Percentiles rank a stretch among this genome's conserved stretches.
Evolutionary conservation across 352 stramenopile species (phyloP).

Genomic region (Pythium angustatum): DNA sequence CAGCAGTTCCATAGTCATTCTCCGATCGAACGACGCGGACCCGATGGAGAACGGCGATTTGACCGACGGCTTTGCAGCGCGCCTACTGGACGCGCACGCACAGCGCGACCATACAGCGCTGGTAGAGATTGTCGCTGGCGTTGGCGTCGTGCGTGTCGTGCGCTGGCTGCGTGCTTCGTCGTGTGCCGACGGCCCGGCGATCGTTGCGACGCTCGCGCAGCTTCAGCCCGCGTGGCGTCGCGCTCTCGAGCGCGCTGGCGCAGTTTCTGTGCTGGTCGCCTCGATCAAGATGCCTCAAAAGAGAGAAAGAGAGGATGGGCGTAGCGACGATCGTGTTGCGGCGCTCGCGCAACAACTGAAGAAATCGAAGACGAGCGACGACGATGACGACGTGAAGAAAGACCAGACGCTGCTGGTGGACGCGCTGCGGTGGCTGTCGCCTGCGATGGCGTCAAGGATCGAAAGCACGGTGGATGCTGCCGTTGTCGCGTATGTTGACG

Average conservation of each 20-base stretch:
- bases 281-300: neutral
- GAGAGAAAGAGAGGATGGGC: neutral
- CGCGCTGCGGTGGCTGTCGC: neutral
- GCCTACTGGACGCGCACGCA: neutral
- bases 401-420: neutral
- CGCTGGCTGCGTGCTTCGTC: neutral
- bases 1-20: no score
- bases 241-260: neutral
- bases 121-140: neutral
- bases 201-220: neutral
- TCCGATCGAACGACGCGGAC: no score
- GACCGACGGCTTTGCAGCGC: conserved; percentile 5
- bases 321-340: neutral
- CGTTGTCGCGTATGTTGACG: neutral
- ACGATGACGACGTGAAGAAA: neutral
- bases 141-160: neutral
- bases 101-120: neutral
- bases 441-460: neutral
- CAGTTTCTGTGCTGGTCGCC: neutral
- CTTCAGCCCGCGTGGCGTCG: neutral
- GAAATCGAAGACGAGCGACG: neutral
- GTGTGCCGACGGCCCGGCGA: neutral
- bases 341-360: neutral
- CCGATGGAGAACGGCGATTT: no score
- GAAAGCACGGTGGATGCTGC: neutral